Base-by-base conservation (phyloP, 352 stramenopile species). In the Phytopythium sindhum region DNA sequence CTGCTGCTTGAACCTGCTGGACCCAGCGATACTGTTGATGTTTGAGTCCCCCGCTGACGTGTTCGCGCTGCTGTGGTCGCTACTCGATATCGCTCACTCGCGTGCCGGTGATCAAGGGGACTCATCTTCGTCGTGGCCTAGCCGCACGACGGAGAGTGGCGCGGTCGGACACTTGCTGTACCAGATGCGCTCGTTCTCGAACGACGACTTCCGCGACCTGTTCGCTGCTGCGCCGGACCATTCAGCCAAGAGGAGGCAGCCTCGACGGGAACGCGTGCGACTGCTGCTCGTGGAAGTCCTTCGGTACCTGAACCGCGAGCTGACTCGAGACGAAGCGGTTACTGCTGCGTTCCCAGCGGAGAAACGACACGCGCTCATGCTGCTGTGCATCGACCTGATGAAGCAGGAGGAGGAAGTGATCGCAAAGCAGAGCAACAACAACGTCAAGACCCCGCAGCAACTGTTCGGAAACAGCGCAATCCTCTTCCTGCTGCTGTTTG, bases 331-430 rank as follows among this genome's bases (percentile, higher is more conserved):
- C 28, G 29, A 65, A 5, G 29, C 59, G 3, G 35, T 72, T 57
- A 55, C 28, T 0, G 8, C 48, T 29, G 69, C 59, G 7, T 63
- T 81, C 39, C 39, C 65, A 8, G 48, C 50, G 2, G 35, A 67
- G 26, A 80, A 84, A 54, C 60, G 64, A 44, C 68, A 62, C 29
- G 57, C 72, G 11, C 31, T 87, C 24, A 83, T 87, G 78, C 59
- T 61, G 4, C 52, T 80, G 28, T 89, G 79, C 55, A 80, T 75
- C 19, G 65, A 55, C 21, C 59, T 92, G 55, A 80, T 92, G 64
- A 92, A 92, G 57, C 79, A 92, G 50, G 83, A 90, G 67, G 81
- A 90, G 60, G 73, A 81, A 8, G 72, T 56, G n/a, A 51, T 80
- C 4, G 61, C 67, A 15, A 73, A 66, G n/a, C 39, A 45, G 39